Base-by-base conservation (phyloP, 768 basidiomycete species). In the Cantharellus anzutake region DNA sequence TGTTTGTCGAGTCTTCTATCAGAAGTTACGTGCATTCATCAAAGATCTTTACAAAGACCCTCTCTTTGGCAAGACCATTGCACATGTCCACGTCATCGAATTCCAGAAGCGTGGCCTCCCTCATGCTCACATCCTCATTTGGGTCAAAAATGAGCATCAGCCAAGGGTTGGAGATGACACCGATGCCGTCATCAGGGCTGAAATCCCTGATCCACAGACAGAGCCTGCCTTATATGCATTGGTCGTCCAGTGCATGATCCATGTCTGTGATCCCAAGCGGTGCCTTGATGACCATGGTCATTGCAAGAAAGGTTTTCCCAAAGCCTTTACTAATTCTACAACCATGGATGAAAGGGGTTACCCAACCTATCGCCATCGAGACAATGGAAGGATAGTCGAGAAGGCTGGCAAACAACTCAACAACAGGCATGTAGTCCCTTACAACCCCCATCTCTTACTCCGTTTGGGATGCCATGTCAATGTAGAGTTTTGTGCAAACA, bases 41-140 rank as follows among this genome's bases (percentile, higher is more conserved):
- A 60, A 41, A 72, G 2, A 67, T 70, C 71, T 80, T 48, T 59
- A 73, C 80, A 0, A 77, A 78, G 35, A 71, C 50, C 71, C 71
- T 4, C 67, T 75, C 51, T 72, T 77, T 68, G 79, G 78, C 0
- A 4, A 60, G 0, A 60, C 68, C 4, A 72, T 71, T 41, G 79
- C 74, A 3, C 66, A 71, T 59, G 73, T 80, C 0, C 77, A 78
- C 60, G 74, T 72, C 4, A 78, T 79, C 57, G 76, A 82, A 62
- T 81, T 79, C 63, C 79, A 81, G 64, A 81, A 80, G 61, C 65
- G 74, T 0, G 76, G 77, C 0, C 72, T 81, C 0, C 78, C 78
- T 37, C 78, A 80, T 62, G 73, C 75, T 63, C 80, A 82, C 64
- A 62, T 75, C 5, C 63, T 80, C 1, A 66, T 80, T 51, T 74